A percentile compares a stretch with the other conserved stretches of the same genome.
Conservation (phyloP, 1,284 basidiomycete genomes). For the Bothia castanella region DNA sequence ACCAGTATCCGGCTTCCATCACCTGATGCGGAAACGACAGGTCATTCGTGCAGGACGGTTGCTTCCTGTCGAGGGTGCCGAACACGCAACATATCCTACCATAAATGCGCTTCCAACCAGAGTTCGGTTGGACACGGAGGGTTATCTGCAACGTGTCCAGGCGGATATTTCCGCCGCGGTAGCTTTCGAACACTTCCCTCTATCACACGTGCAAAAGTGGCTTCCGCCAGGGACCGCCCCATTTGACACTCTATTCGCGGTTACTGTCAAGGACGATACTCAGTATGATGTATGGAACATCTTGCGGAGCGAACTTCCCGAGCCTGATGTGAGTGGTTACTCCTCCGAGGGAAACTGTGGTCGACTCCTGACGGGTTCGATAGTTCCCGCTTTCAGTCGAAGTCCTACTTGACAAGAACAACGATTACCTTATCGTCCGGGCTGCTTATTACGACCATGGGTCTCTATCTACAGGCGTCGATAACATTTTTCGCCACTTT, state of each 20-base stretch:
- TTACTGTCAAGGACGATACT: constrained; percentile 36
- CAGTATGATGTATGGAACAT: constrained; percentile 28
- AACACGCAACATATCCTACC: constrained; percentile 39
- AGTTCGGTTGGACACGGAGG: constrained; percentile 32
- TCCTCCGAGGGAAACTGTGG: constrained; percentile 1
- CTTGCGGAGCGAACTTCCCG: constrained; percentile 39
- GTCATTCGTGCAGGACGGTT: constrained; percentile 48
- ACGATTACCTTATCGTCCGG: constrained; percentile 14
- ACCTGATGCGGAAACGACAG: constrained; percentile 25
- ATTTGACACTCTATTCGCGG: constrained; percentile 46
- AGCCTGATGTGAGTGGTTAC: constrained; percentile 40
- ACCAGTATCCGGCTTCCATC: not conserved
- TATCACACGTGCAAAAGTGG: constrained; percentile 47
- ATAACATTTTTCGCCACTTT: constrained; percentile 21
- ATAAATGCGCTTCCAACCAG: constrained; percentile 44
- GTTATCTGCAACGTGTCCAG: constrained; percentile 37
- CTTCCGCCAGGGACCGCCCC: constrained; percentile 36
- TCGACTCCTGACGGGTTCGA: constrained; percentile 2
- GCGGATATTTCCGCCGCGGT: constrained; percentile 37
- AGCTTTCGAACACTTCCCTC: constrained; percentile 42
- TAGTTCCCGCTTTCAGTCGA: constrained; percentile 47
- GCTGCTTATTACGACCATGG: constrained; percentile 18
- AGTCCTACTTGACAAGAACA: constrained; percentile 37
- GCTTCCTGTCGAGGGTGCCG: constrained; percentile 39
- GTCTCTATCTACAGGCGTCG: constrained; percentile 8